Base-by-base conservation (phyloP, 169 alveolate species). In the Cryptosporidium ryanae region DNA sequence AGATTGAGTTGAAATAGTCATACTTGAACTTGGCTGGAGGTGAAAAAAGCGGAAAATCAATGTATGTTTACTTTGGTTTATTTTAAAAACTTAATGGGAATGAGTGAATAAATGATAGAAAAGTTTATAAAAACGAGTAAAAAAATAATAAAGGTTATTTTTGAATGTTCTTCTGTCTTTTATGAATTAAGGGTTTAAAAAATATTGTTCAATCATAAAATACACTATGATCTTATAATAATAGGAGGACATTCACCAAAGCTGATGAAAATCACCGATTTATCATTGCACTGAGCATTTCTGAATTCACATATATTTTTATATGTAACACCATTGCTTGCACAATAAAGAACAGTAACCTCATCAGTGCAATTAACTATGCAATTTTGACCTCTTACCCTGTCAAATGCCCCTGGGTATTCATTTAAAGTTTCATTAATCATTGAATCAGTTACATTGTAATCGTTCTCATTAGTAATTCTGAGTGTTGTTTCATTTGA, bases 251-350 rank as follows among this genome's bases (percentile, higher is more conserved):
- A 76, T 17, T 59, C 38, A 4, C 87, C 87, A 59, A 23, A 76
- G n/a, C 49, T 43, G 27, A 76, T 61, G 29, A 76, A 76, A n/a
- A 76, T 61, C 31, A 76, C 25, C 6, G 23, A 34, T 31, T 18
- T n/a, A 25, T 76, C 13, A 7, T 27, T 18, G 18, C 87, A 76
- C 48, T 76, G 87, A 61, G 87, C 87, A 76, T 76, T 76, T 61
- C 87, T 76, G 71, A 76, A 76, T 21, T 76, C 87, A 61, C 87
- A 76, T 8, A 76, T 59, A 46, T 55, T 76, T 43, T n/a, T 57
- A 65, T 76, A 76, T 7, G 68, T 34, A 6, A 59, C 44, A 17
- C 87, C 87, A 38, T 76, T 44, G 13, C 43, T 76, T 46, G 54
- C 87, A 38, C 87, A 76, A 23, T 76, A 70, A 6, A 27, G 27